Evolutionary conservation across 148 eudicot genomes (phyloP), one percentile per base, ranked within the genome.

Genomic region (Fagopyrum tataricum): DNA sequence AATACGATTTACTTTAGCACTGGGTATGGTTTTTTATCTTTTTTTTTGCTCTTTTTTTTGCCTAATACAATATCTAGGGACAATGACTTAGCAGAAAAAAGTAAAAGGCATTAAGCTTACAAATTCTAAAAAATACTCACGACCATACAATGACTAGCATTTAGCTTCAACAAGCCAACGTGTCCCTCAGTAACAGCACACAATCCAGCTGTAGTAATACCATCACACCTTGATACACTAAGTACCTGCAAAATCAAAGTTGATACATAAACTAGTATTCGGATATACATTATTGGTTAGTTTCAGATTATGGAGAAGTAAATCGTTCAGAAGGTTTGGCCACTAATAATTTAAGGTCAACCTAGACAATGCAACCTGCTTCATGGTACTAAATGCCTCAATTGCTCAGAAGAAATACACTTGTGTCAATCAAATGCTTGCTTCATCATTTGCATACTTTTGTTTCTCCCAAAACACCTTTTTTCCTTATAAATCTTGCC

Each of bases 181-280:
- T 84, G 91, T 76, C 89, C 90, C 76, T 77, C 77, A 6, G 80
- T 64, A 17, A 89, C 78, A 4, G 88, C 80, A 20, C 77, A 72
- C 39, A 91, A 76, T 69, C 90, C 87, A 76, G 83, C 71, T 7
- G 87, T 78, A 64, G 82, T 81, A 70, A 91, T 68, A 42, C 80
- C 77, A 49, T 83, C 90, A 77, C 91, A 91, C 75, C 97, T 87
- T 21, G 97, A 89, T 75, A 89, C 74, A 67, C 85, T 88, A 47
- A 89, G 75, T 71, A 72, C 90, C 94, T 91, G 78, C 76, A 81
- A 70, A 21, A 49, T 73, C 24, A 74, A 52, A 7, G 17, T 21
- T 2, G 11, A 62, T 62, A 62, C 17, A 62, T 31, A 26, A 26
- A 31, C 17, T 9, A 62, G 41, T 26, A 31, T 13, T 26, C n/a